A percentile compares a stretch with the other conserved stretches of the same genome.
Conservation (phyloP, 2,329 filamentous ascomycete genomes). For the Xylaria sp. region DNA sequence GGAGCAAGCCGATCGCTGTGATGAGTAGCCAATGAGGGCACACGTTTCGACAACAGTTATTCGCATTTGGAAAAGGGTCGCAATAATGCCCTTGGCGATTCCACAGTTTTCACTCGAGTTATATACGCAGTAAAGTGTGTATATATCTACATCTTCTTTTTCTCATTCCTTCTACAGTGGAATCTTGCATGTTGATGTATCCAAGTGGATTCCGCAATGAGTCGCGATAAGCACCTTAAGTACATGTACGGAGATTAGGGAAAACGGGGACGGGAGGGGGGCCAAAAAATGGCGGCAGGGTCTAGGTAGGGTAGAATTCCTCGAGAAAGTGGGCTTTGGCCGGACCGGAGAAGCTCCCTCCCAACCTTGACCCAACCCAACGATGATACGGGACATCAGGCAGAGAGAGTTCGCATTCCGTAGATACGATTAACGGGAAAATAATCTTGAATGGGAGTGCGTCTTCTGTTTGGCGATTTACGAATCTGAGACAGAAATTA, state of each 20-base stretch:
- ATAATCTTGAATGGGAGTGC: background rate
- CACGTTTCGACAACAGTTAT: constrained; percentile 14
- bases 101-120: background rate
- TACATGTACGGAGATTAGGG: background rate
- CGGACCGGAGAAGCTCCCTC: background rate
- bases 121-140: background rate
- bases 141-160: background rate
- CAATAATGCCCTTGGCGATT: constrained; percentile 10
- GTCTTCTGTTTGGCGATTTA: background rate
- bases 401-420: background rate
- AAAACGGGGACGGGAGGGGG: constrained; percentile 3
- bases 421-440: background rate
- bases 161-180: background rate
- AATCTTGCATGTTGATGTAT: background rate
- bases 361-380: constrained; percentile 17
- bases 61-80: constrained; percentile 24
- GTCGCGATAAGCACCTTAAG: constrained; percentile 12
- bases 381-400: background rate
- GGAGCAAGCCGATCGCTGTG: background rate
- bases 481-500: background rate
- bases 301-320: constrained; percentile 11
- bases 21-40: constrained; percentile 14
- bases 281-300: background rate
- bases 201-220: background rate
- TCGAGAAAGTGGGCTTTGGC: background rate